Base-by-base conservation (phyloP, 1,139 yeast genomes). In the Diutina scorzettiae region DNA sequence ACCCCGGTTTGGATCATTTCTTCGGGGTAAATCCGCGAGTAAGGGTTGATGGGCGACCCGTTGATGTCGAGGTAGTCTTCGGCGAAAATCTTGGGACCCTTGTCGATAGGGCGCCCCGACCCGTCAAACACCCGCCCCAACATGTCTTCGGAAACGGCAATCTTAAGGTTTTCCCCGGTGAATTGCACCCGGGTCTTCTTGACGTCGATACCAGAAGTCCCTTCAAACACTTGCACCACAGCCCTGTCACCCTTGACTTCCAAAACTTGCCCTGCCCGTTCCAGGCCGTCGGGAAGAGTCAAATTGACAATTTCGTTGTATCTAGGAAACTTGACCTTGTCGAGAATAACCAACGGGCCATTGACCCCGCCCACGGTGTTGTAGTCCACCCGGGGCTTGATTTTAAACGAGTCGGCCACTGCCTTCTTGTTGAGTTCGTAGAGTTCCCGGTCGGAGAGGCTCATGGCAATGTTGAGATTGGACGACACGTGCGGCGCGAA, bases 1-100 rank as follows among this genome's bases (percentile, higher is more conserved):
- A 91, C 74, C 76, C 99, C 99, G 23, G 98, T 91, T 44, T 96
- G 87, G 56, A 91, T 91, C 98, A 91, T 91, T 72, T 91, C 99
- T 71, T 91, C 98, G 20, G 99, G 99, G 60, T 93, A 91, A 53
- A 91, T 91, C 71, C 99, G 93, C 42, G 96, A 94, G 62, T 68
- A 91, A 42, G 99, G 99, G 61, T 91, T 91, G 62, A 91, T 91
- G 56, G 99, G 98, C 36, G 97, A 87, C 47, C 99, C 99, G 62
- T 91, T 91, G 59, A 91, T 93, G 63, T 91, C 99, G 63, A 93
- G 73, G 63, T 86, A 91, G 63, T 91, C 99, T 65, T 91, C 99
- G 43, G 99, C 98, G 59, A 91, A 83, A 45, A 91, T 95, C 65
- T 84, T 84, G 51, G 99, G 99, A 47, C 99, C 99, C 56, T 86